Evolutionary conservation across 495 filamentous ascomycete genomes (phyloP).

Genomic region (Penicillium macrosclerotiorum): DNA sequence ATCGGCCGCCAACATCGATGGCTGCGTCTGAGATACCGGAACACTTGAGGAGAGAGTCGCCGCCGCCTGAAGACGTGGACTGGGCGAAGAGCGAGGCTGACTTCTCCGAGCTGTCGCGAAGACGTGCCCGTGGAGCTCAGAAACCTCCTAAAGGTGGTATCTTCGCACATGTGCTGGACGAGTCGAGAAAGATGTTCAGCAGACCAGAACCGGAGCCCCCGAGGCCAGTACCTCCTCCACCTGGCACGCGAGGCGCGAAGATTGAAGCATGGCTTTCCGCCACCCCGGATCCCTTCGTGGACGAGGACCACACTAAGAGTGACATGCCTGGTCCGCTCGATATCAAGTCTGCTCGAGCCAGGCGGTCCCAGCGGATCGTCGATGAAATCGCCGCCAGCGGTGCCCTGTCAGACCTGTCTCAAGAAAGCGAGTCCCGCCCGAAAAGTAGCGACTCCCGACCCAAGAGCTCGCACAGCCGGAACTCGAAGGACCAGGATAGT

Average conservation of each 20-base stretch:
- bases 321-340: conserved; percentile 48
- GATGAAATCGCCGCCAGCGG: conserved; percentile 12
- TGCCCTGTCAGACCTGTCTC: conserved; percentile 22
- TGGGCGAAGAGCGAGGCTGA: conserved; percentile 46
- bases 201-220: conserved; percentile 51
- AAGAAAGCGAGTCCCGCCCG: conserved; percentile 24
- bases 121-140: conserved; percentile 33
- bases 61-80: conserved; percentile 33
- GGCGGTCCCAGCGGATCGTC: conserved; percentile 25
- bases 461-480: conserved; percentile 27
- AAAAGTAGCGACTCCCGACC: conserved; percentile 28
- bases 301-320: conserved; percentile 38
- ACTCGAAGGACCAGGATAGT: conserved; percentile 27
- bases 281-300: conserved; percentile 71
- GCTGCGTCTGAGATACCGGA: conserved; percentile 26
- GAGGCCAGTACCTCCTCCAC: conserved; percentile 38
- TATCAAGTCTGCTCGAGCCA: conserved; percentile 32
- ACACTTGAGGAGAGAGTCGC: conserved; percentile 23
- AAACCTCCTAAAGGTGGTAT: conserved; percentile 48
- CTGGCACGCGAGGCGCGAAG: conserved; percentile 43
- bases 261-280: conserved; percentile 77
- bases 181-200: conserved; percentile 54
- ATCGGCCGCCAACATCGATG: conserved; percentile 8
- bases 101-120: conserved; percentile 44
- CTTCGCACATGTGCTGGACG: conserved; percentile 49